These are phyloP conservation scores for Agapanthus africanus DNA, from an alignment of 106 monocot species.

Conservation along the genomic window DNA sequence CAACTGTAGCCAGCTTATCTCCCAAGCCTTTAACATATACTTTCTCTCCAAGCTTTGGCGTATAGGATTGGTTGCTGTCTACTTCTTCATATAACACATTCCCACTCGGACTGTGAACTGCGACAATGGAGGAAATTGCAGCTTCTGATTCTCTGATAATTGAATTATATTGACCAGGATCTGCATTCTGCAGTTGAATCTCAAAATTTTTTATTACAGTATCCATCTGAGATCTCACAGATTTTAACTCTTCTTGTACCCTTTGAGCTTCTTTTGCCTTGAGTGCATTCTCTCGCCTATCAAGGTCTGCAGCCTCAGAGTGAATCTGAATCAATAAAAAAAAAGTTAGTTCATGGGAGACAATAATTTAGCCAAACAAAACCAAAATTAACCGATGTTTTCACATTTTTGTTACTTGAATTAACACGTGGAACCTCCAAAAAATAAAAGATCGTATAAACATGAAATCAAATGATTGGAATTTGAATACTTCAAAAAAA, in stretches of 20 bases:
- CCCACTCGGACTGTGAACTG: constrained; percentile 31
- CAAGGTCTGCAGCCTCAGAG: constrained; percentile 68
- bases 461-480: neutral
- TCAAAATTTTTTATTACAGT: constrained; percentile 51
- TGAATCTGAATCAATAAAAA: constrained; percentile 29
- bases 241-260: constrained; percentile 44
- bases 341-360: neutral
- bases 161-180: constrained; percentile 34
- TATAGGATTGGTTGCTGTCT: constrained; percentile 15
- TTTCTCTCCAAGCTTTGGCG: constrained; percentile 61
- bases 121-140: constrained; percentile 53
- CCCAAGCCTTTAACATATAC: constrained; percentile 67
- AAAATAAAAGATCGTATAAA: constrained; percentile 1
- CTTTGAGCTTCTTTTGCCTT: constrained; percentile 49
- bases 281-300: constrained; percentile 43
- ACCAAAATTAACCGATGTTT: neutral
- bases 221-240: constrained; percentile 56
- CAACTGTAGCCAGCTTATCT: constrained; percentile 49
- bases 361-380: neutral
- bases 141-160: constrained; percentile 52
- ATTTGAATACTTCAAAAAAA: no score
- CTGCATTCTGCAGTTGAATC: constrained; percentile 30
- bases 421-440: neutral
- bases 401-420: neutral
- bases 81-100: constrained; percentile 11